Base-by-base conservation (phyloP, 2,329 filamentous ascomycete species). In the Curvularia sp. region DNA sequence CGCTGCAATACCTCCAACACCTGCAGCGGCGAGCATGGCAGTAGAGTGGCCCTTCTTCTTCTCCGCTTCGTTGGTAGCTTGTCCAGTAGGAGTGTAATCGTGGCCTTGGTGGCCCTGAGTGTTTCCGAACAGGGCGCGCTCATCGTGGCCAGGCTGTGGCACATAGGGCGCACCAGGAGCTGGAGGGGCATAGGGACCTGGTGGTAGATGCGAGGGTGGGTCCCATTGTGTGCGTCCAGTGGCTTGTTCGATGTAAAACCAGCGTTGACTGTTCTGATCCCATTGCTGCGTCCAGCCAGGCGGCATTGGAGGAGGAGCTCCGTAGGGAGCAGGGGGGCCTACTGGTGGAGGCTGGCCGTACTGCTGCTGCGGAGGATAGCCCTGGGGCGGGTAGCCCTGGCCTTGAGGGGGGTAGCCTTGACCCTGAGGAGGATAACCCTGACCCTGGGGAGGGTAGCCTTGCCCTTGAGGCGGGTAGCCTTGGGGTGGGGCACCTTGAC, bases 201-300 rank as follows among this genome's bases (percentile, higher is more conserved):
- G 71, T n/a, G 72, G 72, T 12, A 72, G 44, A 49, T 67, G 62
- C 12, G 77, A 76, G 2, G 88, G 86, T 15, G 82, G 80, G 61
- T 89, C 86, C 88, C 88, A 90, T 74, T 89, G 87, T 0, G 85
- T 84, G 57, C 82, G 83, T 20, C 86, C 86, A 12, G 85, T 85
- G 47, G 84, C 80, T 56, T 85, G 78, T 73, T 90, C 86, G 56
- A 86, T 81, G 69, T 88, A 91, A 77, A 85, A 90, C 79, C 85
- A 89, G 55, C 85, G 84, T 69, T 88, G 84, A 59, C 82, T 79
- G 57, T 80, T 81, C 57, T 85, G 82, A 64, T 90, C 88, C 76
- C 84, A 90, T 73, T 88, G 84, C 24, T 86, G 80, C 28, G 80
- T 77, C 88, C 88, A 90, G 64, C 88, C 88, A 6, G 73, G 73